phyloP scores from a whole-genome alignment of 2,329 filamentous ascomycete genomes.

The Ophiostoma ips region DNA sequence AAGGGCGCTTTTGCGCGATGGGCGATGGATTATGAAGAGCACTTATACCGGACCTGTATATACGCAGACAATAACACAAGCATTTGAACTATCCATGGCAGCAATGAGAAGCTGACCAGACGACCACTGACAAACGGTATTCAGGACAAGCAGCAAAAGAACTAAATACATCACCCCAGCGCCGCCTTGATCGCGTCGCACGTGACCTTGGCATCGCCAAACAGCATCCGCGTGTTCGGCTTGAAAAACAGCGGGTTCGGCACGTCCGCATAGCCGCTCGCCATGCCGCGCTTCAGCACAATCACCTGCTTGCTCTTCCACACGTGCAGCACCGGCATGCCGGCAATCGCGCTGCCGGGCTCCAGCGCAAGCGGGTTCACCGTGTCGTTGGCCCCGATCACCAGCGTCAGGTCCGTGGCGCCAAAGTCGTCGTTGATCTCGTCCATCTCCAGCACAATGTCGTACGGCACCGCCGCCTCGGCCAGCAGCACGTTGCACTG shows the following conservation, averaged over 20 bases:
- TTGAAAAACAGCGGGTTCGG: constrained; percentile 91
- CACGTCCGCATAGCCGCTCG: constrained; percentile 79
- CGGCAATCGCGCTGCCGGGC: constrained; percentile 69
- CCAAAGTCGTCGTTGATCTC: constrained; percentile 89
- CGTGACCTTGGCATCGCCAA: constrained; percentile 74
- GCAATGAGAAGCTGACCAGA: too few species aligned
- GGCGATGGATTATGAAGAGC: neutral
- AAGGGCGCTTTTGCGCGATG: neutral
- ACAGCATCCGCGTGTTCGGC: constrained; percentile 80
- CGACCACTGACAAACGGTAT: neutral
- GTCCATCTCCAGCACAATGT: constrained; percentile 90
- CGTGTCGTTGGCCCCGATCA: constrained; percentile 86
- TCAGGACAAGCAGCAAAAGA: neutral
- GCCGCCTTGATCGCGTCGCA: constrained; percentile 42
- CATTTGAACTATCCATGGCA: too few species aligned
- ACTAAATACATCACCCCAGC: neutral
- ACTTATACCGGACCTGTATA: neutral
- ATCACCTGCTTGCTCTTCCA: constrained; percentile 92
- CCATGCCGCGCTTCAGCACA: constrained; percentile 86
- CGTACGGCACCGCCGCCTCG: constrained; percentile 77
- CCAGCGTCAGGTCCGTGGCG: constrained; percentile 73
- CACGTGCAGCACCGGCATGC: constrained; percentile 83
- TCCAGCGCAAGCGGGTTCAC: constrained; percentile 84
- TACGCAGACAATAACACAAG: too few species aligned
- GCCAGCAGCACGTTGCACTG: constrained; percentile 86